These are phyloP conservation scores for Lactarius tabidus DNA, from an alignment of 768 basidiomycete genomes.

Conservation along the genomic window DNA sequence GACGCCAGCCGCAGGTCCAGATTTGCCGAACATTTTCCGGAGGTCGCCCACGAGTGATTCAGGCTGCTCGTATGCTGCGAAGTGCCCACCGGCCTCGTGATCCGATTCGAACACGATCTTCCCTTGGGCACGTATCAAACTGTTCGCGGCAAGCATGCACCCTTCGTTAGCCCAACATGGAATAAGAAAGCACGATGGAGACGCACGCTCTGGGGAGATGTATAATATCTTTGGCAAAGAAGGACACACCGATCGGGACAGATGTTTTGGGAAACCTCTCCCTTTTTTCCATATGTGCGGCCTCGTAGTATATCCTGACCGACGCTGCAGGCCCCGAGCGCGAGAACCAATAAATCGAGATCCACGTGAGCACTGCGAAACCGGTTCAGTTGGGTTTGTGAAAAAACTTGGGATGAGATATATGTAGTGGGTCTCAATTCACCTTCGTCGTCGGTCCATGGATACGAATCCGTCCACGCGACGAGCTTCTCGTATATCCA, in stretches of 20 bases:
- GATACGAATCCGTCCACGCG: constrained; percentile 39
- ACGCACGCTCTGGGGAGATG: constrained; percentile 39
- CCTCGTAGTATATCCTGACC: constrained; percentile 59
- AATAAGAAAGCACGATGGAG: too few species aligned
- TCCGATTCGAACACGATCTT: neutral
- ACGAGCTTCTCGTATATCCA: too few species aligned
- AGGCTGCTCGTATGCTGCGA: constrained; percentile 3
- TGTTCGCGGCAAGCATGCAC: too few species aligned
- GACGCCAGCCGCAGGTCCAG: neutral
- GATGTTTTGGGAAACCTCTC: neutral
- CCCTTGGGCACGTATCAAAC: neutral
- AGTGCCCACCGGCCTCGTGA: neutral
- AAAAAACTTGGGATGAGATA: too few species aligned
- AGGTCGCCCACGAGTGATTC: neutral
- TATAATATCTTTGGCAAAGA: constrained; percentile 46
- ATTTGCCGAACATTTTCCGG: constrained; percentile 6
- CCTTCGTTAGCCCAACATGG: too few species aligned
- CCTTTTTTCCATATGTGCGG: neutral
- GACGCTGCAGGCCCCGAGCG: constrained; percentile 55
- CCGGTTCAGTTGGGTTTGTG: too few species aligned
- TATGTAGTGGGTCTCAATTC: too few species aligned
- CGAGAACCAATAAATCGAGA: constrained; percentile 31
- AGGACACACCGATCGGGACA: constrained; percentile 49
- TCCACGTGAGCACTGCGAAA: neutral
- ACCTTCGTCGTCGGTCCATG: constrained; percentile 55